Evolutionary conservation across 2,329 filamentous ascomycete genomes (phyloP).

Genomic region (Neofusicoccum umdonicola): DNA sequence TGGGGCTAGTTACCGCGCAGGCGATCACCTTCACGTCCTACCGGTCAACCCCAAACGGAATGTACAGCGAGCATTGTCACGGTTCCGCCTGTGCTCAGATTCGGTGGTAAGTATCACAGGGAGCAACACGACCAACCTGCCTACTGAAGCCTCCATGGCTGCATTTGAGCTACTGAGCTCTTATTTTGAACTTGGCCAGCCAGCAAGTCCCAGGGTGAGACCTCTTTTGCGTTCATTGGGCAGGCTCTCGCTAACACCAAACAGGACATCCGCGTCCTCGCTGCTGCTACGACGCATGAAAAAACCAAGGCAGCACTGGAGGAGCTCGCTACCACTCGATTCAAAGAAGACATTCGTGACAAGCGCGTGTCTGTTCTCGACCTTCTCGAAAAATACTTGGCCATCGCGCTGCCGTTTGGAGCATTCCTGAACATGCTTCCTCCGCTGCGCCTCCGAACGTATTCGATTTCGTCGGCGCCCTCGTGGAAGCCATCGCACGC

Average conservation of each 20-base stretch:
- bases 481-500: conserved; percentile 56
- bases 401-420: conserved; percentile 60
- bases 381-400: conserved; percentile 63
- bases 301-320: conserved; percentile 50
- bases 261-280: conserved; percentile 55
- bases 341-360: conserved; percentile 37
- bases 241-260: conserved; percentile 27
- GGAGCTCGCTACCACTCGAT: conserved; percentile 43
- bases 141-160: conserved; percentile 59
- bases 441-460: conserved; percentile 73
- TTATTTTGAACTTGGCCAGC: conserved; percentile 71
- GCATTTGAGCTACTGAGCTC: conserved; percentile 64
- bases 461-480: conserved; percentile 75
- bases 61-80: conserved; percentile 62
- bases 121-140: conserved; percentile 66
- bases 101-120: conserved; percentile 58
- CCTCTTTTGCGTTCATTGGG: too few relatives aligned
- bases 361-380: conserved; percentile 66
- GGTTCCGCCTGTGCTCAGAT: conserved; percentile 69
- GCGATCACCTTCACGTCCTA: conserved; percentile 73
- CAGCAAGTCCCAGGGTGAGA: conserved; percentile 51
- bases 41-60: conserved; percentile 65
- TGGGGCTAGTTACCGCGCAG: conserved; percentile 62
- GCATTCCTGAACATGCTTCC: conserved; percentile 73
- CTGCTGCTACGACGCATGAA: conserved; percentile 51